Evolutionary conservation across 2,329 filamentous ascomycete species (phyloP), one percentile per base, ranked within the genome.

Genomic region (Zymoseptoria tritici): DNA sequence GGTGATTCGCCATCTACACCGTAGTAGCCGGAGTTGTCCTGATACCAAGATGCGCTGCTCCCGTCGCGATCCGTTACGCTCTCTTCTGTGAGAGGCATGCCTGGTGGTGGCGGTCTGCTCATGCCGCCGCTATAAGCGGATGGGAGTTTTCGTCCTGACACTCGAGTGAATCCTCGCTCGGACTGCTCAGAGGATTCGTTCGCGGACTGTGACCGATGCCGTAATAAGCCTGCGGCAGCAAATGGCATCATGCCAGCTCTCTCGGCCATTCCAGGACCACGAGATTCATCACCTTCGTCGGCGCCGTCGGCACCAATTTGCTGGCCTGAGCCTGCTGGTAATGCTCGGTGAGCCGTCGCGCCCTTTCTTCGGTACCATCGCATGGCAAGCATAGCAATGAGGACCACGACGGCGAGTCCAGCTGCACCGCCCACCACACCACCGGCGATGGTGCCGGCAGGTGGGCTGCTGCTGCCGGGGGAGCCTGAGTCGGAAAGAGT

Each of bases 341-440:
- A 59, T 31, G 66, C 68, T 52, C 65, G 66, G 52, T 70, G 70
- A 9, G 64, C 61, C 13, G 57, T 31, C 49, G 64, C 60, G 9
- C 57, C 55, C 50, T 63, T 64, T 36, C 72, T 74, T 62, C 79
- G 78, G 69, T 81, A 82, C 67, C 81, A 80, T 60, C 78, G 76
- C 53, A 83, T 73, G 57, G 85, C 71, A 31, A 85, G 71, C 56
- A 86, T 69, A 9, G 84, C 70, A 31, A 81, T 72, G 9, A 80
- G 68, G 8, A 82, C 67, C 7, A 83, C 68, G 7, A 83, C 68
- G 11, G 82, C 80, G 36, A 82, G 68, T 26, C 83, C 84, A 36
- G 83, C 83, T 55, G 85, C 77, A 52, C 83, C 83, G 16, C 84
- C 84, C 24, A 87, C 77, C n/a, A 86, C 81, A 53, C 83, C 83